These are phyloP conservation scores for Penicillium sp. DNA, from an alignment of 2,329 filamentous ascomycete genomes.

Conservation along the genomic window DNA sequence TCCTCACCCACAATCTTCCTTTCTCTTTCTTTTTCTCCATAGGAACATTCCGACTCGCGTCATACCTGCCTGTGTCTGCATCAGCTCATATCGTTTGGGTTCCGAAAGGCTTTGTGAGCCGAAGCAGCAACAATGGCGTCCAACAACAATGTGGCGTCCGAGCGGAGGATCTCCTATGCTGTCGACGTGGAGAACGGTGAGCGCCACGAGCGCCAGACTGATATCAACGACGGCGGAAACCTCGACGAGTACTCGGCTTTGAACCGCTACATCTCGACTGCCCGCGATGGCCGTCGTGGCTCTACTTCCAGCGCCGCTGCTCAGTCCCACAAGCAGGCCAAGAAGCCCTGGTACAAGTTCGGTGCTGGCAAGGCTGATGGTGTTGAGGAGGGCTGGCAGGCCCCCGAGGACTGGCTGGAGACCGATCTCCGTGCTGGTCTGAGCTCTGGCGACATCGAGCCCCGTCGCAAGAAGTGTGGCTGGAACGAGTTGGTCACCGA, in stretches of 20 bases:
- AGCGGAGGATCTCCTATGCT: constrained; percentile 48
- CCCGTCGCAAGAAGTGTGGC: constrained; percentile 64
- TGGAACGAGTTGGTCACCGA: constrained; percentile 72
- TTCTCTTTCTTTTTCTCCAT: constrained; percentile 24
- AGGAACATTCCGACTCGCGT: constrained; percentile 42
- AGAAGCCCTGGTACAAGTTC: constrained; percentile 61
- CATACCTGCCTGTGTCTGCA: constrained; percentile 38
- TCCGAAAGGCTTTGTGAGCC: constrained; percentile 39
- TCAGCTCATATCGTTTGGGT: constrained; percentile 39
- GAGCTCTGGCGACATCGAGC: constrained; percentile 58
- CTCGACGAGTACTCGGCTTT: constrained; percentile 65
- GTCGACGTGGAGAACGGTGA: constrained; percentile 45
- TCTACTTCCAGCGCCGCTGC: constrained; percentile 46
- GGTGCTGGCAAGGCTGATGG: constrained; percentile 40
- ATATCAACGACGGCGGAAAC: constrained; percentile 26
- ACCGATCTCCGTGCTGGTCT: constrained; percentile 69
- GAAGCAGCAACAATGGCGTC: constrained; percentile 43
- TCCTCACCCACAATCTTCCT: constrained; percentile 25
- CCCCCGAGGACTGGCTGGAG: constrained; percentile 68
- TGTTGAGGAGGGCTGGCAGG: constrained; percentile 40
- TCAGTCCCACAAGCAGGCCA: constrained; percentile 45
- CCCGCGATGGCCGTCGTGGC: constrained; percentile 59
- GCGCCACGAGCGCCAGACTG: constrained; percentile 29
- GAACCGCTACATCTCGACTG: constrained; percentile 67
- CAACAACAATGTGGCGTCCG: constrained; percentile 13